Evolutionary conservation across 2,329 filamentous ascomycete species (phyloP).

Genomic region (Rhexocercosporidium sp.): DNA sequence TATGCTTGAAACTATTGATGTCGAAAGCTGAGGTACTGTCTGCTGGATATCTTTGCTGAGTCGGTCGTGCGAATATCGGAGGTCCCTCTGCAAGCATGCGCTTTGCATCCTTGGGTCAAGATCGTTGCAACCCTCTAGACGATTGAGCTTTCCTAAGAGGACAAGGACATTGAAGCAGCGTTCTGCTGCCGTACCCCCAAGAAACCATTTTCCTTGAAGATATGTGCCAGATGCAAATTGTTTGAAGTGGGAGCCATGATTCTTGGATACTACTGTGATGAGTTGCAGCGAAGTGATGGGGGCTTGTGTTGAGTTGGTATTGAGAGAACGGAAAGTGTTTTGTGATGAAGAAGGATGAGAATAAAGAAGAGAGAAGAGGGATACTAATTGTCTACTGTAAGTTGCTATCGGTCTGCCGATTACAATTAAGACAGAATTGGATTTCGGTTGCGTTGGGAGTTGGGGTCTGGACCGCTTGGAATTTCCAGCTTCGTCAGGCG

Average conservation of each 20-base stretch:
- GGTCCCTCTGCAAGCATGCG: not conserved
- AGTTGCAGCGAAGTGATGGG: no score
- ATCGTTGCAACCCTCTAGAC: not conserved
- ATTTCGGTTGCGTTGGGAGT: no score
- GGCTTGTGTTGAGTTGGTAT: no score
- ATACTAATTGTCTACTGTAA: no score
- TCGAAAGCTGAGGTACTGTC: not conserved
- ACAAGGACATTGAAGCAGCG: not conserved
- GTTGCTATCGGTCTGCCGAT: no score
- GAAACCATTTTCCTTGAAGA: not conserved
- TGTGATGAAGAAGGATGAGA: no score
- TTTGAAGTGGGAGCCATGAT: not conserved
- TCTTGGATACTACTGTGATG: no score
- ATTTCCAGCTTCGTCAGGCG: no score
- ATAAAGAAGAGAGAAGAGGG: no score
- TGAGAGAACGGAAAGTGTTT: no score
- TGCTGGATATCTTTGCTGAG: not conserved
- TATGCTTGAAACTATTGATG: not conserved
- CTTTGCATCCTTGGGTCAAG: not conserved
- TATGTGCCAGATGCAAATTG: not conserved
- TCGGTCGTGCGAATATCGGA: not conserved
- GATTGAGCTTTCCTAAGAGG: not conserved
- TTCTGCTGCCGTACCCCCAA: not conserved
- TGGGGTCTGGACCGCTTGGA: no score
- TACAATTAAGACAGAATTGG: no score